Evolutionary conservation across 1,284 basidiomycete genomes (phyloP).

Genomic region (Golubevia sp.): DNA sequence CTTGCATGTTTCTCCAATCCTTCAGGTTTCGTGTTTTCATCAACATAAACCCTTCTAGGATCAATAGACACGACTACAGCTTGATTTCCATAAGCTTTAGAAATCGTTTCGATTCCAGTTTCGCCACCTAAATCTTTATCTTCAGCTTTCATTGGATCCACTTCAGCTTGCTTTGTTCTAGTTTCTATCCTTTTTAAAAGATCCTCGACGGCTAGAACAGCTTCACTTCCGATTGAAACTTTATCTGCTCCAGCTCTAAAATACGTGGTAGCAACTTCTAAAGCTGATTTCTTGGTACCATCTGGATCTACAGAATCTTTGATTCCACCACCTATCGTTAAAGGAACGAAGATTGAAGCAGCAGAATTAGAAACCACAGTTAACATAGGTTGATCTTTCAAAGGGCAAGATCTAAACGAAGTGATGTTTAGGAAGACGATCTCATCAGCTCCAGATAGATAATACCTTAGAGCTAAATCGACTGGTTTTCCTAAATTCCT

Average conservation of each 20-base stretch:
- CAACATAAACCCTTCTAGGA: slow-evolving; percentile 85
- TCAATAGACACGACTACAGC: slow-evolving; percentile 98
- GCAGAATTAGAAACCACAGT: slow-evolving; percentile 89
- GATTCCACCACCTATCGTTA: slow-evolving; percentile 98
- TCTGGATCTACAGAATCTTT: slow-evolving; percentile 95
- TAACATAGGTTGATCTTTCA: slow-evolving; percentile 97
- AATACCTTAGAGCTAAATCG: slow-evolving; percentile 85
- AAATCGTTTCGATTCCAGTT: slow-evolving; percentile 92
- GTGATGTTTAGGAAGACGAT: slow-evolving; percentile 98
- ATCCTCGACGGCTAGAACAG: slow-evolving; percentile 88
- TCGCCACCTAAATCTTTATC: slow-evolving; percentile 26
- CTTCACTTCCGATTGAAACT: slow-evolving; percentile 93
- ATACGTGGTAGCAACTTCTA: slow-evolving; percentile 94
- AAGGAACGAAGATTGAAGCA: slow-evolving; percentile 90
- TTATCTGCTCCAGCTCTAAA: slow-evolving; percentile 97
- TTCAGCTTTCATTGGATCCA: slow-evolving; percentile 57
- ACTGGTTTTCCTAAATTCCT: slow-evolving; percentile 98
- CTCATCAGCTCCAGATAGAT: slow-evolving; percentile 88
- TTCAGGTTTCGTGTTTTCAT: slow-evolving; percentile 64
- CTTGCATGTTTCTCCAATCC: slow-evolving; percentile 23
- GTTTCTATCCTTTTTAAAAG: slow-evolving; percentile 63
- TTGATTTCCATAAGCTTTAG: slow-evolving; percentile 87
- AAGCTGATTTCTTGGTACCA: slow-evolving; percentile 80
- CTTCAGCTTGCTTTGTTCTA: slow-evolving; percentile 65
- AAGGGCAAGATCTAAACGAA: slow-evolving; percentile 93